Base-by-base conservation (phyloP, 257 asterid species). In the Scutellaria minor region DNA sequence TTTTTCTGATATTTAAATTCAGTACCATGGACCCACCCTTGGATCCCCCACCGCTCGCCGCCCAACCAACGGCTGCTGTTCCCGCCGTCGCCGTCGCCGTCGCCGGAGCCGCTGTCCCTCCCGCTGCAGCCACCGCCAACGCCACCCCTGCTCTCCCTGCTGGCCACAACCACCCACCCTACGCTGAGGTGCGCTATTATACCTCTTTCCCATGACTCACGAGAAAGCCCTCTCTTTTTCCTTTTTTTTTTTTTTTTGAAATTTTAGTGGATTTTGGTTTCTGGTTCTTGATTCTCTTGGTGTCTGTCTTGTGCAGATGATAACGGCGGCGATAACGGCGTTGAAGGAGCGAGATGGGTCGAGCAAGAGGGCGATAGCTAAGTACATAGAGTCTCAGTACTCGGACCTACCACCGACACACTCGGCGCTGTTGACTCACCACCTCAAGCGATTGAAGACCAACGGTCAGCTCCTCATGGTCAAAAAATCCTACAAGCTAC, bases 281-380 rank as follows among this genome's bases (percentile, higher is more conserved):
- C 40, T 47, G 24, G 22, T 37, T 75, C 45, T 20, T 39, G 61
- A 64, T 24, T 15, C 56, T 76, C 5, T 46, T 9, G 66, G 40
- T 52, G 3, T 10, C 52, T 10, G 78, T 58, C 48, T 2, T 50
- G 59, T 55, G 62, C 83, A 92, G 97, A 88, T 92, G 97, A 92
- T 92, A 41, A 52, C 84, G 57, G 82, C 85, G 4, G 95, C 98
- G 4, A 82, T 92, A 14, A 6, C 86, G 70, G 88, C 81, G 72
- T 59, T 92, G 75, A 86, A 85, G 6, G 97, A 92, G 74, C 81
- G 58, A 1, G 73, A 84, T 13, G 98, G 98, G 42, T 92, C 97
- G 77, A 92, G 96, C 75, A 85, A 75, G 72, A 70, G 77, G 41
- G 96, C 96, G 0, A 88, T 90, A 11, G 85, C 89, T 0, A 87